Percentiles rank a stretch among this genome's conserved stretches.
phyloP scores from a whole-genome alignment of 1,139 yeast species.

The Petasospora rhodanensis region DNA sequence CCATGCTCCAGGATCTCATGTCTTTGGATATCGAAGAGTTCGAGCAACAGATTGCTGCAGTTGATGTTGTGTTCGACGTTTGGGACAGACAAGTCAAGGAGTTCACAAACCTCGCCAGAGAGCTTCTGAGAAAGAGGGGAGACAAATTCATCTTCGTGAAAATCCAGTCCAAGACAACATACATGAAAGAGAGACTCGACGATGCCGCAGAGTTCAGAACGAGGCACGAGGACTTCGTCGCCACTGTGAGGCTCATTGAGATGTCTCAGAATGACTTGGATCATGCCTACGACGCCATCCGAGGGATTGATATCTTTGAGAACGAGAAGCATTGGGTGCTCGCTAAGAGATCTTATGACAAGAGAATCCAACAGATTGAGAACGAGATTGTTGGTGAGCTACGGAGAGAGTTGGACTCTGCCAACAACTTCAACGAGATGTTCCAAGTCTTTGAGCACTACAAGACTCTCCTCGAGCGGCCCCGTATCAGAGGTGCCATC shows the following conservation, averaged over 20 bases:
- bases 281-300: constrained; percentile 38
- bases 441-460: constrained; percentile 46
- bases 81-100: constrained; percentile 52
- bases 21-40: constrained; percentile 34
- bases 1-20: constrained; percentile 34
- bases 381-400: constrained; percentile 38
- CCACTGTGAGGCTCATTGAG: constrained; percentile 31
- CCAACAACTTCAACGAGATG: constrained; percentile 43
- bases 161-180: constrained; percentile 44
- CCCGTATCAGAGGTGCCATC: constrained; percentile 48
- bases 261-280: constrained; percentile 34
- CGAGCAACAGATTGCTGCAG: constrained; percentile 21
- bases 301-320: constrained; percentile 34
- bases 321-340: constrained; percentile 35
- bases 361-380: constrained; percentile 42
- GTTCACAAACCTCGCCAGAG: constrained; percentile 63
- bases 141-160: constrained; percentile 69
- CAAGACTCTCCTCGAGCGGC: constrained; percentile 43
- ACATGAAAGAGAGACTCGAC: constrained; percentile 43
- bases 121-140: constrained; percentile 65
- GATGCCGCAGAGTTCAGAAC: constrained; percentile 44
- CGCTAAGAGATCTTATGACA: constrained; percentile 38
- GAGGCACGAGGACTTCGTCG: constrained; percentile 49
- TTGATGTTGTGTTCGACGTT: constrained; percentile 32
- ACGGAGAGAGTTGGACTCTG: constrained; percentile 34